A percentile compares a stretch with the other conserved stretches of the same genome.
Conservation (phyloP, 139 green algal genomes). For the Chlamydomonas schloesseri region DNA sequence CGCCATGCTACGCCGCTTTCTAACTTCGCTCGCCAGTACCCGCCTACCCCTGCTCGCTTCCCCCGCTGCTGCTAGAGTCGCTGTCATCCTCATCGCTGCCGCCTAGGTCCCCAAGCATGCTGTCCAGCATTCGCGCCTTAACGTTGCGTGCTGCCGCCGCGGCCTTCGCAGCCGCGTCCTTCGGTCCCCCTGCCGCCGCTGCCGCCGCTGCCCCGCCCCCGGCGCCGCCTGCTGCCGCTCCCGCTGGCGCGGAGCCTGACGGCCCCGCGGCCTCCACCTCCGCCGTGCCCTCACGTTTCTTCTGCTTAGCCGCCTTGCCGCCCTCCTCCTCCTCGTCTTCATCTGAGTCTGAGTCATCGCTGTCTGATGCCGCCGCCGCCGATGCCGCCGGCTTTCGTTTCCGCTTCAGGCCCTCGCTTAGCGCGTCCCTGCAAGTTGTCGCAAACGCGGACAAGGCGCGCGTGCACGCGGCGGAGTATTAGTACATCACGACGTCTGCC, state of each 20-base stretch:
- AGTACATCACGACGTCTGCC: neutral
- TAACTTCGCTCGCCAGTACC: no score
- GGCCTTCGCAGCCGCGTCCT: neutral
- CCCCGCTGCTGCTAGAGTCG: no score
- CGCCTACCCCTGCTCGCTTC: no score
- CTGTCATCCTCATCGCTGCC: neutral
- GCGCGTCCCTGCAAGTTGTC: conserved; percentile 45
- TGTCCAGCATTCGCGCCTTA: conserved; percentile 45
- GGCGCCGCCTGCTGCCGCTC: neutral
- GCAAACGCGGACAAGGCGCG: neutral
- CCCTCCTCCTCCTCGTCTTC: neutral
- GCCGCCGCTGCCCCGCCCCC: neutral
- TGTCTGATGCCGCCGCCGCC: neutral
- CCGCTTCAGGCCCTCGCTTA: conserved; percentile 54
- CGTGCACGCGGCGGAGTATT: no score
- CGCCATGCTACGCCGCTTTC: no score
- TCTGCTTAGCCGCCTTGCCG: neutral
- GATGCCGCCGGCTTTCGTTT: conserved; percentile 47
- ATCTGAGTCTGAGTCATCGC: neutral
- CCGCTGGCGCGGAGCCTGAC: neutral
- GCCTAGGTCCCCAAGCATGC: conserved; percentile 48
- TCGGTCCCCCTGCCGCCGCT: no score
- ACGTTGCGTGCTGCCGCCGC: conserved; percentile 41
- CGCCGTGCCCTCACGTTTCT: conserved; percentile 25
- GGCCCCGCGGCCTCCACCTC: neutral